Evolutionary conservation across 2,329 filamentous ascomycete species (phyloP), one percentile per base, ranked within the genome.

Genomic region (Periconia sp.): DNA sequence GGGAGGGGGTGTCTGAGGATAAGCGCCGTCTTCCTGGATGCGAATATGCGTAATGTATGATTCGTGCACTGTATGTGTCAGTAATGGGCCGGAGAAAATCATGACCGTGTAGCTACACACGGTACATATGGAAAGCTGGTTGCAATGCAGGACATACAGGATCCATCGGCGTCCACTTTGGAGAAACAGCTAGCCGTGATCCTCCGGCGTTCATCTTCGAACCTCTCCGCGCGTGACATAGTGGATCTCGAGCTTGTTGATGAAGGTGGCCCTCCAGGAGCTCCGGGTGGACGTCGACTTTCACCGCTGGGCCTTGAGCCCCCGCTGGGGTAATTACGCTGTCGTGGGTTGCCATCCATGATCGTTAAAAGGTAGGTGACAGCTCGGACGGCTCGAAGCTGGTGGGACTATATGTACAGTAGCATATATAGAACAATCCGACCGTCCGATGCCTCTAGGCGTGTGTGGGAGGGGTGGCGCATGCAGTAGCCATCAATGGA

Each of bases 1-100:
- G 3, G 94, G 92, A 49, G 94, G 88, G 33, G 94, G 94, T 37
- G 83, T 82, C 19, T 92, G 92, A 15, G 93, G 92, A 74, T 92
- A 87, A 41, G 85, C 82, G 53, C 87, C 86, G 80, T 91, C 96
- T 78, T 99, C 94, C 61, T 85, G 86, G 67, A 99, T 92, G 68
- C 88, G 85, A 65, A 97, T 92, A 72, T 99, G 94, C 19, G 94
- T 99, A 67, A 99, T 99, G 78, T 99, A 99, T 33, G 92, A 97
- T 78, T 99, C 94, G 62, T 87, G 80, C 63, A 90, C 88, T 91
- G 66, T 48, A 60, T 47, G 6, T 37, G 33, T 37, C 15, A 37
- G 33, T 11, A 37, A 37, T n/a, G 15, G 33, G 33, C 33, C 15
- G 11, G 15, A n/a, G 33, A 6, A 37, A 5, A 30, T 10, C 2